phyloP scores from a whole-genome alignment of 1,139 yeast genomes.

The Yamadazyma atmosphaerica region DNA sequence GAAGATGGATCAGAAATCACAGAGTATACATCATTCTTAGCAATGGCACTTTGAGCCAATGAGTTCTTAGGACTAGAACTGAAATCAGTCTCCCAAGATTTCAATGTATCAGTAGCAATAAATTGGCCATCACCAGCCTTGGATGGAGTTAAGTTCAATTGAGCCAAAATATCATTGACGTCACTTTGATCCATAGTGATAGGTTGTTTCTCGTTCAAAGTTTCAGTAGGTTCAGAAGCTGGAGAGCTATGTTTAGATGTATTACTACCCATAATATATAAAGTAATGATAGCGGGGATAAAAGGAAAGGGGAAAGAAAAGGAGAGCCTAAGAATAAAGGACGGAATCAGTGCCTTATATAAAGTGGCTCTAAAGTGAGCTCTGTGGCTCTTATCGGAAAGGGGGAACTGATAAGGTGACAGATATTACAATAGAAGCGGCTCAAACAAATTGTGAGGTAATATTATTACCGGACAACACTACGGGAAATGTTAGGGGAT shows the following conservation, averaged over 20 bases:
- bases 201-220: background rate
- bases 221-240: background rate
- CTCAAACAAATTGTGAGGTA: too few species aligned
- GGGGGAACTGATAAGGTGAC: background rate
- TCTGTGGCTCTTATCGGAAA: background rate
- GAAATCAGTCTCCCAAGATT: conserved; percentile 53
- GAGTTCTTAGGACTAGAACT: conserved; percentile 54
- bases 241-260: background rate
- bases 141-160: background rate
- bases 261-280: background rate
- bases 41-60: conserved; percentile 59
- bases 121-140: background rate
- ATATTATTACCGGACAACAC: too few species aligned
- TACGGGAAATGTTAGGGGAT: too few species aligned
- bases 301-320: background rate
- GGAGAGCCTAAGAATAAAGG: background rate
- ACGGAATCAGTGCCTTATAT: background rate
- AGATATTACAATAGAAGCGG: too few species aligned
- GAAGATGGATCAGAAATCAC: conserved; percentile 36
- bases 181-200: background rate
- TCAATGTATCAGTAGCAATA: conserved; percentile 22
- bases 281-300: background rate
- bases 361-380: too few species aligned
- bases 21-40: conserved; percentile 47
- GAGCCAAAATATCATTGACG: background rate